Base-by-base conservation (phyloP, 257 asterid species). In the Dorcoceras hygrometricum region DNA sequence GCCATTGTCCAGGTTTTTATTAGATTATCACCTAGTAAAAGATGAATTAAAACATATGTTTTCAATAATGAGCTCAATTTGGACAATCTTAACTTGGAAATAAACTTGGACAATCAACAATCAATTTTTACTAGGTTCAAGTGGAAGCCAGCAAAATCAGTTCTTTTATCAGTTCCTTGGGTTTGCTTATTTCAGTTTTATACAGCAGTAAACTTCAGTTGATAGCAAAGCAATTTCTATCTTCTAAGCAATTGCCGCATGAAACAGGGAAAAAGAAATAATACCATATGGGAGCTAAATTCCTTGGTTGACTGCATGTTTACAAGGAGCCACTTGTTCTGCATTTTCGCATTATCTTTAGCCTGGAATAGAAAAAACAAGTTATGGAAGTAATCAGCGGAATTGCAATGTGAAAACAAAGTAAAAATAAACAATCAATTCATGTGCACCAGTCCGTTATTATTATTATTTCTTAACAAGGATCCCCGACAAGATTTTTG, bases 261-360 rank as follows among this genome's bases (percentile, higher is more conserved):
- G 25, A 48, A 20, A n/a, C n/a, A 28, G 31, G 2, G 51, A 23
- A 34, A 9, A 59, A 55, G 54, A 73, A 66, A 22, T 59, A 60
- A 58, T 84, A 94, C 99, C 99, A 88, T 90, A 77, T 94, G 99
- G 29, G 99, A 94, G 84, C 89, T 88, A 77, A 94, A 94, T 81
- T 90, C 99, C 74, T 66, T 81, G 36, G 92, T 87, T 46, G 97
- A 94, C 80, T 94, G 99, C 84, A 94, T 78, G 88, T 90, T 94
- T 50, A 90, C 84, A 60, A 94, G 79, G 68, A 90, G 97, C 99
- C 99, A 94, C 71, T 85, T 90, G 73, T 90, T 83, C 83, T 81
- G 91, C 24, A 46, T 39, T 74, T 76, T 90, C 6, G 97, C 93
- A 64, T 82, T 70, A 79, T 90, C 97, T 80, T 94, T 94, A 16